A percentile compares a stretch with the other conserved stretches of the same genome.
phyloP scores from a whole-genome alignment of 169 alveolate genomes.

The Neospora caninum region DNA sequence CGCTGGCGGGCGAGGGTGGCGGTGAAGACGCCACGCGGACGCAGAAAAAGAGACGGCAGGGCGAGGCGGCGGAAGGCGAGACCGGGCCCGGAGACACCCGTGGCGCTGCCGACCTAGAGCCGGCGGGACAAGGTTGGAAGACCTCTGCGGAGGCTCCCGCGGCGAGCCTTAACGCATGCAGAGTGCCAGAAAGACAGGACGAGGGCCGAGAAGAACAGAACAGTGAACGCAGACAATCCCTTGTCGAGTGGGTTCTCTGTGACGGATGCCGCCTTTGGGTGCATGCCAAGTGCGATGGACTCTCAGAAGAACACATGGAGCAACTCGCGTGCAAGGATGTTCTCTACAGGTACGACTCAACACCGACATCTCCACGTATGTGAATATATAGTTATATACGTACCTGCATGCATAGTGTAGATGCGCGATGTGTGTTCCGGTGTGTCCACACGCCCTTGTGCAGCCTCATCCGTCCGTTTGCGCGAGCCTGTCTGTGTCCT shows the following conservation, averaged over 20 bases:
- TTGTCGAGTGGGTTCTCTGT: conserved; percentile 46
- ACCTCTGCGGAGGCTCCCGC: no score
- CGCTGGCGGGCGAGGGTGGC: background rate
- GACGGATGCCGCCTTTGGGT: conserved; percentile 53
- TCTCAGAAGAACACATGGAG: background rate
- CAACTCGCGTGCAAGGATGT: background rate
- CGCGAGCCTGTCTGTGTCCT: no score
- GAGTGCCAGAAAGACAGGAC: no score
- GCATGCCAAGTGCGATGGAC: conserved; percentile 44
- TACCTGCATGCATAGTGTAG: no score
- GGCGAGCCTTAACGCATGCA: no score
- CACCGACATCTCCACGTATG: no score
- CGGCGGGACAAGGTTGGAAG: background rate
- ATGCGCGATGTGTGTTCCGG: no score
- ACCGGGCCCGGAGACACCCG: background rate
- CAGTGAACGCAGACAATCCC: background rate
- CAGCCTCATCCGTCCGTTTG: no score
- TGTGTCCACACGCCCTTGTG: no score
- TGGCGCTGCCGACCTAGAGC: background rate
- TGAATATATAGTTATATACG: background rate
- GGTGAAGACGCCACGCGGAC: no score
- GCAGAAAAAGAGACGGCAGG: no score
- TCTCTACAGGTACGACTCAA: conserved; percentile 1
- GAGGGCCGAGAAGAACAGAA: background rate
- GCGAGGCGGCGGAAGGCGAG: no score